These are phyloP conservation scores for Botryosphaeria dothidea DNA, from an alignment of 2,329 filamentous ascomycete species.

Conservation along the genomic window DNA sequence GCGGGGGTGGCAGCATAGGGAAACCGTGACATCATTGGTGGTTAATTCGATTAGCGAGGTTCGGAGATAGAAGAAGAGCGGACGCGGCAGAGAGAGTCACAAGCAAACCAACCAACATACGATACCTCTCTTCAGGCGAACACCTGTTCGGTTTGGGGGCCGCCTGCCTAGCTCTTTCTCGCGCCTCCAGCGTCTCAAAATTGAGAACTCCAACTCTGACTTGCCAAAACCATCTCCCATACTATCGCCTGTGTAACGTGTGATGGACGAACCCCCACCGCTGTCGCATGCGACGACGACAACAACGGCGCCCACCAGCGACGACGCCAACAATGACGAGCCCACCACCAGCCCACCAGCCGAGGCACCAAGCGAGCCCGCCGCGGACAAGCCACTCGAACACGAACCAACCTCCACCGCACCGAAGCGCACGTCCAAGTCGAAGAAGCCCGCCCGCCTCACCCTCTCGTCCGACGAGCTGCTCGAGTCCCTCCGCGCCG, in stretches of 20 bases:
- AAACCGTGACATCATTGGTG: background rate
- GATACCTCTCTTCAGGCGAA: background rate
- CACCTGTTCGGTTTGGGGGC: too few species aligned
- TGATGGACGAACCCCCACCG: background rate
- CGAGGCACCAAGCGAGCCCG: background rate
- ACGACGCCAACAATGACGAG: background rate
- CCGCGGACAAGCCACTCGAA: background rate
- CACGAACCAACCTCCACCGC: background rate
- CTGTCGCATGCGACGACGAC: background rate
- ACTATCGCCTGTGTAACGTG: background rate
- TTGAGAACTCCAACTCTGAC: background rate
- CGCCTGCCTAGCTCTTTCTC: too few species aligned
- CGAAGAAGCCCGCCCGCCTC: background rate
- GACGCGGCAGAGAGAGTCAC: background rate
- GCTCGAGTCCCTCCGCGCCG: background rate
- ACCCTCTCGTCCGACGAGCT: background rate
- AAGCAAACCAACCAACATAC: background rate
- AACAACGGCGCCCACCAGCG: background rate
- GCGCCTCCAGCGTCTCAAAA: background rate
- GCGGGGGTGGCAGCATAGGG: background rate
- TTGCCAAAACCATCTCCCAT: background rate
- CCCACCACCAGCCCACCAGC: background rate
- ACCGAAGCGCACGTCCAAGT: background rate
- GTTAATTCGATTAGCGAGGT: background rate
- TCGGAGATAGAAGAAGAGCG: background rate